Evolutionary conservation across 2,329 filamentous ascomycete genomes (phyloP).

Genomic region (Alternaria triticimaculans): DNA sequence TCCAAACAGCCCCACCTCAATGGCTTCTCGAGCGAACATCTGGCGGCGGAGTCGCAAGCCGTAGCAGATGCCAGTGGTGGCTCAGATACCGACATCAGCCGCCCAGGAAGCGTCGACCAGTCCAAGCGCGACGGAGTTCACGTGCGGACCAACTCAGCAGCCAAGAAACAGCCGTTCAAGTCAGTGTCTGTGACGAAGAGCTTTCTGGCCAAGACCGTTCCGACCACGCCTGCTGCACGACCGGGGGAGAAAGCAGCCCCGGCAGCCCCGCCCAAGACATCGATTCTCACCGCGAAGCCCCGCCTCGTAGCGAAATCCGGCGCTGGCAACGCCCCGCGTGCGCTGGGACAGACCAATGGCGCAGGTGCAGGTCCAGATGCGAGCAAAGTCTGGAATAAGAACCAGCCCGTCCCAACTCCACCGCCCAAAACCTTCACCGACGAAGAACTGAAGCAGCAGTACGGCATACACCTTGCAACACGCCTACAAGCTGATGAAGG

Average conservation of each 20-base stretch:
- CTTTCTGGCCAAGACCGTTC: slow-evolving; percentile 75
- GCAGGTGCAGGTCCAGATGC: slow-evolving; percentile 69
- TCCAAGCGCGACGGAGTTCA: slow-evolving; percentile 66
- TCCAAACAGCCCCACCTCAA: slow-evolving; percentile 41
- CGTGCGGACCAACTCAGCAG: slow-evolving; percentile 59
- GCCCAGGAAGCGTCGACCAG: slow-evolving; percentile 59
- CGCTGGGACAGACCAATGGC: slow-evolving; percentile 65
- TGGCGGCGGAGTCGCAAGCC: slow-evolving; percentile 40
- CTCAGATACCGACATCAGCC: slow-evolving; percentile 77
- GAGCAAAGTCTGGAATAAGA: slow-evolving; percentile 87
- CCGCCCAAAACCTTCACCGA: slow-evolving; percentile 85
- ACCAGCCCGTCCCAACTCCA: slow-evolving; percentile 74
- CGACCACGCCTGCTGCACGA: slow-evolving; percentile 60
- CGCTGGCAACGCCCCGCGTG: slow-evolving; percentile 61
- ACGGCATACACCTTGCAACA: slow-evolving; percentile 83
- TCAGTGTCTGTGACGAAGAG: slow-evolving; percentile 85
- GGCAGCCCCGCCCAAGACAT: slow-evolving; percentile 51
- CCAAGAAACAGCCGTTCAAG: slow-evolving; percentile 83
- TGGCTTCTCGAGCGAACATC: slow-evolving; percentile 45
- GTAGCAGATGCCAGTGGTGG: slow-evolving; percentile 75
- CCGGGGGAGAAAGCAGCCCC: slow-evolving; percentile 61
- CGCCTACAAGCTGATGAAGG: slow-evolving; percentile 76
- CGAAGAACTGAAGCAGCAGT: slow-evolving; percentile 82
- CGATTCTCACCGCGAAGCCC: slow-evolving; percentile 66
- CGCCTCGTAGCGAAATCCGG: slow-evolving; percentile 79